Evolutionary conservation across 2,329 filamentous ascomycete genomes (phyloP).

Genomic region (Aspergillus unguis): DNA sequence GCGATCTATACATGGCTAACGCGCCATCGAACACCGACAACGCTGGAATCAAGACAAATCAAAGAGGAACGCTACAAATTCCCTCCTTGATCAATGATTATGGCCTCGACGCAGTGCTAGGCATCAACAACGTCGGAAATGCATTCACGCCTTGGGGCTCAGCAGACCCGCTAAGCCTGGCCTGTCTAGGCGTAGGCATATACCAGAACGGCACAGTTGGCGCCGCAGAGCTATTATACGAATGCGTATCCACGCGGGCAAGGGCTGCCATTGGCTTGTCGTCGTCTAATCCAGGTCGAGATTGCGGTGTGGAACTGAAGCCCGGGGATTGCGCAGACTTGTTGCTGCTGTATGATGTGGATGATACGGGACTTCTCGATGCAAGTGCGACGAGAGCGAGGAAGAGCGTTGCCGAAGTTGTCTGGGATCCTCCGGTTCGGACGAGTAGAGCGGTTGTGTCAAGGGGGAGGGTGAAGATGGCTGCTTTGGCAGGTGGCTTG

Average conservation of each 20-base stretch:
- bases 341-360: constrained; percentile 25
- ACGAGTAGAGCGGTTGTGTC: constrained; percentile 26
- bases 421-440: constrained; percentile 37
- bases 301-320: constrained; percentile 9
- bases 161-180: constrained; percentile 63
- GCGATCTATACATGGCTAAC: constrained; percentile 69
- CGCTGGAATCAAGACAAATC: constrained; percentile 21
- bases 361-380: constrained; percentile 30
- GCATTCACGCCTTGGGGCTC: constrained; percentile 69
- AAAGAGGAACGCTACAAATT: constrained; percentile 62
- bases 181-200: constrained; percentile 61
- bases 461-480: constrained; percentile 19
- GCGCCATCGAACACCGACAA: constrained; percentile 23
- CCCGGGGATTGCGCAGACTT: constrained; percentile 18
- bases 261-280: constrained; percentile 34
- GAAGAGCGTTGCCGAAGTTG: constrained; percentile 33
- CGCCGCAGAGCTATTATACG: constrained; percentile 59
- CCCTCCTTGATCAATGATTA: constrained; percentile 58
- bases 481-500: neutral
- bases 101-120: constrained; percentile 58
- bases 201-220: constrained; percentile 63
- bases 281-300: neutral
- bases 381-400: constrained; percentile 21
- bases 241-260: constrained; percentile 49
- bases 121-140: constrained; percentile 71